These are phyloP conservation scores for Breviolum minutum DNA, from an alignment of 73 alveolate species.

Conservation along the genomic window DNA sequence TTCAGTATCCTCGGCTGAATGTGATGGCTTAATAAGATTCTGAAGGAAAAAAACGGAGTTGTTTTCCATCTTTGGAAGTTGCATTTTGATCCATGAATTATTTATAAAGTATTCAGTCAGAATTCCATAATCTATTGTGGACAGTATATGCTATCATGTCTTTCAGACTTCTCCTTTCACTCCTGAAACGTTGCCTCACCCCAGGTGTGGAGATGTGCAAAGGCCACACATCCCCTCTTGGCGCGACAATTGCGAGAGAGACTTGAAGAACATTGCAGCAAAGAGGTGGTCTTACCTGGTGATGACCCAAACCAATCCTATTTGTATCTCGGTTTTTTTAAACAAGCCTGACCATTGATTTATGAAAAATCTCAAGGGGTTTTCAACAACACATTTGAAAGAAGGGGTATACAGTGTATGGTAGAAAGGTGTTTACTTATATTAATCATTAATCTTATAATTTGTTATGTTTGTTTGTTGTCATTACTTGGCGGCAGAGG, in stretches of 20 bases:
- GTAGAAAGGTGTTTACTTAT: too few species aligned
- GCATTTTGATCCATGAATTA: neutral
- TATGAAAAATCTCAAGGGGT: too few species aligned
- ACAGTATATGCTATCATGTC: neutral
- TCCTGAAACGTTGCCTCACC: neutral
- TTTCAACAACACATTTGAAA: too few species aligned
- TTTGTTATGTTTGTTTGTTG: too few species aligned
- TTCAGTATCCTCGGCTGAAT: neutral
- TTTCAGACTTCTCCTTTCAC: neutral
- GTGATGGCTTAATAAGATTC: too few species aligned
- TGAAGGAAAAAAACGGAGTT: too few species aligned
- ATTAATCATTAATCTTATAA: too few species aligned
- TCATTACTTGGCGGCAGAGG: too few species aligned
- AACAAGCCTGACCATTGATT: too few species aligned
- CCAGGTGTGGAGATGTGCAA: conserved; percentile 43
- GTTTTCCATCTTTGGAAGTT: too few species aligned
- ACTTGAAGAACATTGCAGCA: neutral
- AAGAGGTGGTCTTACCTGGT: neutral
- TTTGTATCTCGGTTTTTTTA: neutral
- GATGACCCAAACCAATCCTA: conserved; percentile 29
- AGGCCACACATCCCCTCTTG: conserved; percentile 63
- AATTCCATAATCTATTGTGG: neutral
- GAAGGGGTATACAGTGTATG: too few species aligned
- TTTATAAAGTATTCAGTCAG: neutral
- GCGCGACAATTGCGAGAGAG: conserved; percentile 56